These are phyloP conservation scores for Nasturtium officinale DNA, from an alignment of 345 rosid genomes.

Conservation along the genomic window DNA sequence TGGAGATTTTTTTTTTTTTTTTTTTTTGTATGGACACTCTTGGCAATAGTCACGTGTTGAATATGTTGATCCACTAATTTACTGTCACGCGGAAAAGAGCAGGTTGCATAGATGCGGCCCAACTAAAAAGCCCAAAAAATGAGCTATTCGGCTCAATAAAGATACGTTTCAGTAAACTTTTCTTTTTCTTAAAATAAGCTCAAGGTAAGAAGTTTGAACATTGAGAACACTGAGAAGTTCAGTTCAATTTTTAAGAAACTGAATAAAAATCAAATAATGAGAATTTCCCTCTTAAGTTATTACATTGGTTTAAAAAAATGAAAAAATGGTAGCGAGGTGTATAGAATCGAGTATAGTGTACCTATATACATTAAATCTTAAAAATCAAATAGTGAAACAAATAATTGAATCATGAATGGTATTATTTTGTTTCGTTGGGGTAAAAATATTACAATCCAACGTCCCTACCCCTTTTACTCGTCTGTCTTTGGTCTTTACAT, in stretches of 20 bases:
- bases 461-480: neutral
- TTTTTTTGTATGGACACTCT: constrained; percentile 5
- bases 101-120: neutral
- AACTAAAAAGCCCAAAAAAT: constrained; percentile 1
- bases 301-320: neutral
- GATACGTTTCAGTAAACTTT: neutral
- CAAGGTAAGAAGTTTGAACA: neutral
- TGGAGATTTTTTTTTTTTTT: constrained; percentile 23
- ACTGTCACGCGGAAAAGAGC: neutral
- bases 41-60: constrained; percentile 29
- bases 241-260: neutral
- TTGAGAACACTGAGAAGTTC: neutral
- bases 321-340: neutral
- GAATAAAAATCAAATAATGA: neutral
- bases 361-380: neutral
- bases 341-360: neutral
- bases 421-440: neutral
- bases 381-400: neutral
- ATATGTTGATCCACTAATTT: neutral
- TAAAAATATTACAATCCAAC: neutral
- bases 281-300: neutral
- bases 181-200: neutral
- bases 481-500: neutral
- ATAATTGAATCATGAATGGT: neutral
- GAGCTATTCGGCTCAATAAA: neutral